Evolutionary conservation across 345 rosid species (phyloP).

Genomic region (Gossypium bickii): DNA sequence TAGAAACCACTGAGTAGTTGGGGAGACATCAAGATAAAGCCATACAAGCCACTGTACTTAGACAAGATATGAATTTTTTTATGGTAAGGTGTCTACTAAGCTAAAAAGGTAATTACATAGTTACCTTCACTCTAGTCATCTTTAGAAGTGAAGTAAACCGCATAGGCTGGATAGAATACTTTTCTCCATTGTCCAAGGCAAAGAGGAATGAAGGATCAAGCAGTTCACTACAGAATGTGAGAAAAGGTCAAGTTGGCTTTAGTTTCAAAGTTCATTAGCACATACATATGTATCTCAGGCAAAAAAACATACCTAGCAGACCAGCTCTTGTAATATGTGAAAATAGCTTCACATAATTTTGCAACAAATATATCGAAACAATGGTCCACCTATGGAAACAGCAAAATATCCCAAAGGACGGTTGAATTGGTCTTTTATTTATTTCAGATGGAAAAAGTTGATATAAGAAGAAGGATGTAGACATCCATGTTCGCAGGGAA

Average conservation of each 20-base stretch:
- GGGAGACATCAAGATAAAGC: not conserved
- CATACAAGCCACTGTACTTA: not conserved
- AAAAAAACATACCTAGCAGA: conserved; percentile 68
- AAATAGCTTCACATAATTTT: conserved; percentile 72
- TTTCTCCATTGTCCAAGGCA: conserved; percentile 90
- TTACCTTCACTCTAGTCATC: conserved; percentile 96
- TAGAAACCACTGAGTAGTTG: not conserved
- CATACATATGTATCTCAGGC: conserved; percentile 4
- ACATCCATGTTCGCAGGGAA: not conserved
- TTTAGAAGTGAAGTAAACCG: conserved; percentile 76
- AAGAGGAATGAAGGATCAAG: conserved; percentile 98
- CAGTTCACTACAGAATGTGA: conserved; percentile 57
- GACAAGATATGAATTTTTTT: not conserved
- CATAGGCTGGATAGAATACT: conserved; percentile 81
- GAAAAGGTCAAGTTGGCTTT: conserved; percentile 23
- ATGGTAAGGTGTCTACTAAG: conserved; percentile 4
- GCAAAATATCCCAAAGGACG: conserved; percentile 4
- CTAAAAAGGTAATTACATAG: not conserved
- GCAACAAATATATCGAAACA: conserved; percentile 94
- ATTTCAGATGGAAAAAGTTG: not conserved
- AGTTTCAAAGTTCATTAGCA: conserved; percentile 15
- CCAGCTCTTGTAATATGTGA: conserved; percentile 98
- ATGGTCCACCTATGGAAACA: conserved; percentile 75
- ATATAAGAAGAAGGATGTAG: not conserved
- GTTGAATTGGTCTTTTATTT: not conserved